phyloP scores from a whole-genome alignment of 192 early-diverging fungal species.

The Coemansia sp. region DNA sequence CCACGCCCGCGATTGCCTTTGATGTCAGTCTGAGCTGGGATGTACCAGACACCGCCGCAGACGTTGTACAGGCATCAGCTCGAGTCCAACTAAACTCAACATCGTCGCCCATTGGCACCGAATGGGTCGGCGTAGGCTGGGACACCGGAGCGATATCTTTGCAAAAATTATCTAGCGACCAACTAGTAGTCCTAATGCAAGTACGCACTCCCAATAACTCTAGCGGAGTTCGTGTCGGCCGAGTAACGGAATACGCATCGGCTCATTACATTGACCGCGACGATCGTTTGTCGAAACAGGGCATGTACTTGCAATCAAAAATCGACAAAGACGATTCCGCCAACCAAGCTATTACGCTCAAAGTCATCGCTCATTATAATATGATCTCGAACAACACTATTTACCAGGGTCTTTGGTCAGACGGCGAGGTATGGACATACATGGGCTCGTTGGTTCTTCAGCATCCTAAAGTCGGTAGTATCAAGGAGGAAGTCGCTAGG shows the following conservation, averaged over 20 bases:
- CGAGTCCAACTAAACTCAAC: conserved; percentile 40
- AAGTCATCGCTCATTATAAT: conserved; percentile 55
- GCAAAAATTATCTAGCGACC: conserved; percentile 36
- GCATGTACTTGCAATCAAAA: conserved; percentile 48
- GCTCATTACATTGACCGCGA: conserved; percentile 39
- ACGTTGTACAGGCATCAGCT: conserved; percentile 46
- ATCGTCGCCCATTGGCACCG: conserved; percentile 44
- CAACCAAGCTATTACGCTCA: conserved; percentile 27
- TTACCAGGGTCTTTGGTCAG: conserved; percentile 56
- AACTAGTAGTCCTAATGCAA: conserved; percentile 41
- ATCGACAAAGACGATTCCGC: conserved; percentile 32
- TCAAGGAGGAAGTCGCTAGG: conserved; percentile 47
- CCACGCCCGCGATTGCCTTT: conserved; percentile 6
- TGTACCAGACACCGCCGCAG: conserved; percentile 33
- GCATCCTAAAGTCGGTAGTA: conserved; percentile 41
- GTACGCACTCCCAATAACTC: conserved; percentile 33
- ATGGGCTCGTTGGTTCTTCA: conserved; percentile 53
- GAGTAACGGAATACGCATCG: conserved; percentile 44
- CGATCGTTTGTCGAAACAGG: conserved; percentile 13
- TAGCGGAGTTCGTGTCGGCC: conserved; percentile 33
- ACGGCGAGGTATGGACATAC: conserved; percentile 54
- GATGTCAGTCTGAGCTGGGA: conserved; percentile 49
- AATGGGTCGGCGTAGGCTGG: conserved; percentile 54
- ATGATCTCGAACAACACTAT: conserved; percentile 57
- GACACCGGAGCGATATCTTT: conserved; percentile 39